phyloP scores from a whole-genome alignment of 352 stramenopile genomes.

The Globisporangium paddicum region DNA sequence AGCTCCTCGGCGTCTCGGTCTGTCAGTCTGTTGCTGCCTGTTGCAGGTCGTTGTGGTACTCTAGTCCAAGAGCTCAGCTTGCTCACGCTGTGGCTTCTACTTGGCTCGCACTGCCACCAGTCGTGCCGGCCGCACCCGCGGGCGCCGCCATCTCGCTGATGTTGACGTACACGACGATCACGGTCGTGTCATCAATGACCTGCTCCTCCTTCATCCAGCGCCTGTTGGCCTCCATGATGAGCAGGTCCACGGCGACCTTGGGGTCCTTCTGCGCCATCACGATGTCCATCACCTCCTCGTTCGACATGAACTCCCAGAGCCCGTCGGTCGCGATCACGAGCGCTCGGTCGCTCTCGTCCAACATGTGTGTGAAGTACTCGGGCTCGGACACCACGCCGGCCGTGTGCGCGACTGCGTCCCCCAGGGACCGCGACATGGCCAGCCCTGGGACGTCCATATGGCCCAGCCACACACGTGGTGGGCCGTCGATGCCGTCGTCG shows the following conservation, averaged over 20 bases:
- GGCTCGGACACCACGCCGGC: slow-evolving; percentile 93
- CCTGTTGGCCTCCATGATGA: slow-evolving; percentile 94
- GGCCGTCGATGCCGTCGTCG: slow-evolving; percentile 97
- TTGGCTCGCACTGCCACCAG: background rate
- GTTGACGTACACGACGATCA: slow-evolving; percentile 96
- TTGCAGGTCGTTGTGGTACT: background rate
- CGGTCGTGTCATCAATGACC: slow-evolving; percentile 98
- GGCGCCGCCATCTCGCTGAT: slow-evolving; percentile 35
- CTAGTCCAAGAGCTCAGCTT: background rate
- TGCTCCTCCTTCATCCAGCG: slow-evolving; percentile 99
- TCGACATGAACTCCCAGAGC: slow-evolving; percentile 98
- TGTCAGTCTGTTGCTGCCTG: background rate
- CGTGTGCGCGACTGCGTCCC: slow-evolving; percentile 96
- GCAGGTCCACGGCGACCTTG: slow-evolving; percentile 85
- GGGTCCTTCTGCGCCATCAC: slow-evolving; percentile 69
- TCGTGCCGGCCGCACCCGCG: slow-evolving; percentile 1
- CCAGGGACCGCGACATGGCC: slow-evolving; percentile 96
- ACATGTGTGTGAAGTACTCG: slow-evolving; percentile 89
- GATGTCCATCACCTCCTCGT: slow-evolving; percentile 93
- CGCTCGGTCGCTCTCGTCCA: slow-evolving; percentile 88
- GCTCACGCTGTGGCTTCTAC: background rate
- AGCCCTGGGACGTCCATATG: slow-evolving; percentile 98
- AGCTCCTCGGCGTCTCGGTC: background rate
- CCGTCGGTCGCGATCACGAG: slow-evolving; percentile 97
- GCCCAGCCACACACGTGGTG: slow-evolving; percentile 96